Base-by-base conservation (phyloP, 1,139 yeast species). In the Suhomyces bolitotheri region DNA sequence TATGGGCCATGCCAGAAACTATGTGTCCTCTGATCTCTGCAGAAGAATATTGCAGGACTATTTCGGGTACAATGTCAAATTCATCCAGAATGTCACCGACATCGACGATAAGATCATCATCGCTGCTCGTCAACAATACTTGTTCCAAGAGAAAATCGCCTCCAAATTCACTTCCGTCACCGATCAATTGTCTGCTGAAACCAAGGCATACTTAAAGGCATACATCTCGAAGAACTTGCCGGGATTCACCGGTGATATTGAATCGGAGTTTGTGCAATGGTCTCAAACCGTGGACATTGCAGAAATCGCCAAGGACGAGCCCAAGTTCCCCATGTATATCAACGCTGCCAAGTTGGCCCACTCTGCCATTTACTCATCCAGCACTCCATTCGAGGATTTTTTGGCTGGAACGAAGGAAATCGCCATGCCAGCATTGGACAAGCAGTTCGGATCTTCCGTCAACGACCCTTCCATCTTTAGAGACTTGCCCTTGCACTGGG, bases 1-100 rank as follows among this genome's bases (percentile, higher is more conserved):
- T 57, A 88, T 92, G 97, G 99, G 99, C n/a, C 99, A 94, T 62
- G 98, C 98, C 14, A 73, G 98, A 61, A 92, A 92, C 65, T 94
- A 92, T 57, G 97, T 92, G 33, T 80, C 96, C 7, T 86, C 88
- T 36, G 98, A 94, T 60, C 88, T 92, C 56, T 85, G 88, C 56
- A 79, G 98, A 57, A 76, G 98, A 49, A 76, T 94, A 32, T 60
- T 92, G 47, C 87, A 82, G 58, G 89, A 90, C 57, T 90, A 88
- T 62, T 92, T 94, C 64, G 95, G 96, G 14, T 92, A 87, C 64
- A 80, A 86, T 50, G 76, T 92, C 31, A 73, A 73, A 34, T 92
- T 89, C 61, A 89, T 94, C 34, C 99, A 94, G 65, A 92, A 92
- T 54, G 97, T 92, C 41, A 92, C 99, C 13, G 98, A 92, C 60